Evolutionary conservation across 1,284 basidiomycete genomes (phyloP).

Genomic region (Wallemia hederae): DNA sequence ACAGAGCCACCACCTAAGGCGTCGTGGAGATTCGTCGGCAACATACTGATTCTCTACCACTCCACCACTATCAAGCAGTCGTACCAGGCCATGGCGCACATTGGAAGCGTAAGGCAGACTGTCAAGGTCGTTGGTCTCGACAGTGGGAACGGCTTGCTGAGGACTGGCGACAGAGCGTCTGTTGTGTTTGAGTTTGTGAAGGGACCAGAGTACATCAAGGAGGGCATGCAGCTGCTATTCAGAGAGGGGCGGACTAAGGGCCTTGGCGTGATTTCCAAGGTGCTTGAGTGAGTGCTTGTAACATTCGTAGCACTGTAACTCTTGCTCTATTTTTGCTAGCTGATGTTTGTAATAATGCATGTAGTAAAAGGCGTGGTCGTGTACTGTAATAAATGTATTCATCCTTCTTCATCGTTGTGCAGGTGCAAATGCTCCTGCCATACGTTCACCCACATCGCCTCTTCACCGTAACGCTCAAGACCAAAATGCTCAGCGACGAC

Average conservation of each 20-base stretch:
- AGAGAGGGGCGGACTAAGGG: slow-evolving; percentile 61
- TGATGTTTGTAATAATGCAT: neutral
- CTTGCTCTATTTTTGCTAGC: neutral
- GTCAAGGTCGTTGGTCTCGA: slow-evolving; percentile 68
- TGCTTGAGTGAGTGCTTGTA: slow-evolving; percentile 6
- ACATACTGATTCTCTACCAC: slow-evolving; percentile 59
- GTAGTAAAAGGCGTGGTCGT: neutral
- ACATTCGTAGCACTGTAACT: neutral
- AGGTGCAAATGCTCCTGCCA: neutral
- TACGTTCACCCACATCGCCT: too few relatives aligned
- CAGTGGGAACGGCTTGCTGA: slow-evolving; percentile 51
- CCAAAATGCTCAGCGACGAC: neutral
- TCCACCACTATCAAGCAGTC: slow-evolving; percentile 70
- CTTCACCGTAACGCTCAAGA: neutral
- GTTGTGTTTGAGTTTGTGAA: slow-evolving; percentile 52
- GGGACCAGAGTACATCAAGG: slow-evolving; percentile 65
- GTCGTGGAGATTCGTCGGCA: slow-evolving; percentile 38
- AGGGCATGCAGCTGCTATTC: slow-evolving; percentile 68
- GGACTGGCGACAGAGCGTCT: slow-evolving; percentile 66
- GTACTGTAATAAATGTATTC: too few relatives aligned
- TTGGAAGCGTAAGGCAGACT: slow-evolving; percentile 55
- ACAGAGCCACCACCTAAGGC: slow-evolving; percentile 46
- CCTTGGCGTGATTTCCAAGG: slow-evolving; percentile 12
- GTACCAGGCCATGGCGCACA: slow-evolving; percentile 27
- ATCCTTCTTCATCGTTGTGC: too few relatives aligned